A percentile compares a stretch with the other conserved stretches of the same genome.
Evolutionary conservation across 495 filamentous ascomycete species (phyloP).

Genomic region (Acidiella bohemica): DNA sequence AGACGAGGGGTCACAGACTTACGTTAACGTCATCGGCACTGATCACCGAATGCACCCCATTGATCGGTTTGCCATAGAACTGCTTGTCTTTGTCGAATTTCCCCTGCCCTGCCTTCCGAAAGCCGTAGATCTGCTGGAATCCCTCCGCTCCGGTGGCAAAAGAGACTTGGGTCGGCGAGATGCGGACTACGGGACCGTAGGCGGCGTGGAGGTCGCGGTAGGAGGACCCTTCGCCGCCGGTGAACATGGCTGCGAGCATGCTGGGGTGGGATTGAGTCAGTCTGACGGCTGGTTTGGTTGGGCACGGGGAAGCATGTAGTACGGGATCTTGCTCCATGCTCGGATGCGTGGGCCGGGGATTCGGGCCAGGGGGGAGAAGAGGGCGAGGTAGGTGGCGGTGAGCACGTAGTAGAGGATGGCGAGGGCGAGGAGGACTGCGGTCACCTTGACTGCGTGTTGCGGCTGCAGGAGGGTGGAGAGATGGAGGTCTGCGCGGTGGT

Average conservation of each 20-base stretch:
- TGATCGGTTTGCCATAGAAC: conserved; percentile 12
- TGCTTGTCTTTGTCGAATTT: conserved; percentile 8
- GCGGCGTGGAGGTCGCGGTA: conserved; percentile 19
- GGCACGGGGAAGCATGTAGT: too few relatives aligned
- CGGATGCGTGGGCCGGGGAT: conserved; percentile 21
- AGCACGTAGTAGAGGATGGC: conserved; percentile 1
- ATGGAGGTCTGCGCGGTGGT: too few relatives aligned
- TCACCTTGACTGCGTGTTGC: too few relatives aligned
- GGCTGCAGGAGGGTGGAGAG: too few relatives aligned
- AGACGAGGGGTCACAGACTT: too few relatives aligned
- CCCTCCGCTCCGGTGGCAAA: conserved; percentile 18
- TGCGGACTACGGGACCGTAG: conserved; percentile 24
- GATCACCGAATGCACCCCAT: conserved; percentile 10
- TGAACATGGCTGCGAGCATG: conserved; percentile 10
- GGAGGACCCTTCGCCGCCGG: conserved; percentile 13
- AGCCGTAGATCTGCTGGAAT: conserved; percentile 23
- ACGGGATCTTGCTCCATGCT: conserved; percentile 15
- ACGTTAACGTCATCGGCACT: conserved; percentile 17
- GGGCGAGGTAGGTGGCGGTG: conserved; percentile 12
- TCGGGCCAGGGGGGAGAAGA: conserved; percentile 19
- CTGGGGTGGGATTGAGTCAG: too few relatives aligned
- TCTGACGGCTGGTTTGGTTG: too few relatives aligned
- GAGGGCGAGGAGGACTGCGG: background rate
- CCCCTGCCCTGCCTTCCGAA: conserved; percentile 8
- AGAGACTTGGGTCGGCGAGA: conserved; percentile 22